Base-by-base conservation (phyloP, 352 stramenopile species). In the Globisporangium megalacanthum region DNA sequence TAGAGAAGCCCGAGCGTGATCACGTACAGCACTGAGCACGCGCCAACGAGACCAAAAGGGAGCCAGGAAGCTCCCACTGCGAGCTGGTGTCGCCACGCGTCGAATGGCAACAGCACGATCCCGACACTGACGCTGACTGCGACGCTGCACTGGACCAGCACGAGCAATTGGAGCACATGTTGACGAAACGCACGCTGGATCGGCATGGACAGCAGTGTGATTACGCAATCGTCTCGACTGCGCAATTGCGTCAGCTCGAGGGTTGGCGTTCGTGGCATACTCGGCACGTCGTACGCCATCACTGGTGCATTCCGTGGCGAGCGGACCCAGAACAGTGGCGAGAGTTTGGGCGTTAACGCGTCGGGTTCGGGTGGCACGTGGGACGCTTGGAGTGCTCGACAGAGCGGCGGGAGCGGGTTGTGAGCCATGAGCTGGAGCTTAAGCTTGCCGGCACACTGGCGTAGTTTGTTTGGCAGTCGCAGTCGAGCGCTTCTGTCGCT, bases 151-250 rank as follows among this genome's bases (percentile, higher is more conserved):
- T 31, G 58, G 5, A 44, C 20, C 2, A 64, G 1, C 19, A 61
- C 0, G 13, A 70, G 14, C 14, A 36, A 5, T 8, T 54, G 52
- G 7, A 73, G 49, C 2, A 65, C 56, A 13, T 54, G 63, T 11
- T 65, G 56, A 0, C 62, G 66, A 36, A 73, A 73, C 14, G 58
- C 61, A 25, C 42, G 36, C 44, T 69, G 58, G 42, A 67, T 58
- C 7, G 55, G 15, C 4, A 33, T 0, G 0, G 55, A 2, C 4
- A 68, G 35, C 10, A 63, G 50, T 20, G 39, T 41, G 17, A 70
- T 52, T 10, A 68, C 15, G 2, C 62, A 11, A 1, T 61, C 60
- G 14, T 56, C 52, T 37, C 37, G 25, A 19, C 44, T 50, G 60
- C 2, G 14, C 6, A 9, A 4, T 5, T 20, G 15, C 6, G 29